Base-by-base conservation (phyloP, 2,329 filamentous ascomycete species). In the Bimuria novae-zelandiae region DNA sequence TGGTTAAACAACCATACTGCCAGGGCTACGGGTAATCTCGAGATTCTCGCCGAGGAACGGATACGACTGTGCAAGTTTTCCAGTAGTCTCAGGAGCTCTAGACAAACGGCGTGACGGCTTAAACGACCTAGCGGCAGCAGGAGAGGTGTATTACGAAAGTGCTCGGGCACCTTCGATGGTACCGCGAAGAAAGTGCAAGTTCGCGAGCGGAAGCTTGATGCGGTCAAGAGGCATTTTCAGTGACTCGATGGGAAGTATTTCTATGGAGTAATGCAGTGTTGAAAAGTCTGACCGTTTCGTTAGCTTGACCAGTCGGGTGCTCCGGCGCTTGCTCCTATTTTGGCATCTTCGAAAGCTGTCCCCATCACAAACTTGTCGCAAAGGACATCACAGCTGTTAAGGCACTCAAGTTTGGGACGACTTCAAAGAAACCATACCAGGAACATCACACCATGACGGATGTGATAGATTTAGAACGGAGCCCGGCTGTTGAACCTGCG, bases 191-290 rank as follows among this genome's bases (percentile, higher is more conserved):
- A 27, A 16, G n/a, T 32, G 36, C 21, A 41, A 23, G 17, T 7
- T 49, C 30, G 48, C 47, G 47, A 57, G 40, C 44, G 55, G 52
- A n/a, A 27, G 25, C 25, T 6, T 27, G 53, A 46, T 51, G 53
- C 57, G 45, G 48, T 52, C 46, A 47, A 50, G 52, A 52, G 42
- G 55, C 23, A 47, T 40, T 64, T 68, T 66, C 57, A 56, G 54
- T 71, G 63, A 70, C 67, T 71, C 68, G 67, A 72, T 70, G 41
- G 44, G 36, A 64, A 55, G 22, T 36, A 39, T 58, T 61, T 60
- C 45, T 51, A 69, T 71, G 65, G 69, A 72, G 68, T 72, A 72
- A 72, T 66, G 21, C 23, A 45, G n/a, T n/a, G n/a, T n/a, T n/a
- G n/a, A n/a, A 62, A 62, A 54, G 45, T 41, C 63, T 68, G 61